A percentile compares a stretch with the other conserved stretches of the same genome.
Evolutionary conservation across 1,284 basidiomycete species (phyloP).

Genomic region (Thelephora terrestris): DNA sequence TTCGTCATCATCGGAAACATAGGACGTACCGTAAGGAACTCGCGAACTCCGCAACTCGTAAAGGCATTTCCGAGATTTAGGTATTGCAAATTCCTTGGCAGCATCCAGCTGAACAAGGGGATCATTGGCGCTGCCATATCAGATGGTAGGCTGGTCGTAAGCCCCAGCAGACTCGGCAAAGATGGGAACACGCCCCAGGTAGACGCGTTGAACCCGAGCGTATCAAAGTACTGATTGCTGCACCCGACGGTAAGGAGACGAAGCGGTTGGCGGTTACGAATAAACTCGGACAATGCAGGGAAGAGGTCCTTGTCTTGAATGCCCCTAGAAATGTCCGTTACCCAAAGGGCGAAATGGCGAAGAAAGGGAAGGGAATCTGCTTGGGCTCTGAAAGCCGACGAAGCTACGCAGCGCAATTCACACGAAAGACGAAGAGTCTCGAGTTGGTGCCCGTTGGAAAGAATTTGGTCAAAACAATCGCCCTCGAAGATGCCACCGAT

Average conservation of each 20-base stretch:
- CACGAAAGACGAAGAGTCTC: conserved; percentile 48
- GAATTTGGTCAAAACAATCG: conserved; percentile 44
- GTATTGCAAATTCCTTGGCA: conserved; percentile 46
- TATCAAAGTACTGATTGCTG: conserved; percentile 5
- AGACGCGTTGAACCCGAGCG: conserved; percentile 55
- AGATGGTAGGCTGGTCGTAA: conserved; percentile 52
- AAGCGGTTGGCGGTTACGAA: conserved; percentile 45
- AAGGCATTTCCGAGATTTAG: conserved; percentile 37
- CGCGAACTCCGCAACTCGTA: conserved; percentile 21
- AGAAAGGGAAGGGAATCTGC: conserved; percentile 44
- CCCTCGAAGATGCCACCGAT: conserved; percentile 47
- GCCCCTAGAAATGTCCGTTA: conserved; percentile 35
- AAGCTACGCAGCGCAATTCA: conserved; percentile 37
- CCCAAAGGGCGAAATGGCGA: conserved; percentile 43
- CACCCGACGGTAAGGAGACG: conserved; percentile 35
- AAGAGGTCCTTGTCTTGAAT: conserved; percentile 50
- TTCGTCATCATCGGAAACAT: conserved; percentile 1
- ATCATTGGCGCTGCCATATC: conserved; percentile 55
- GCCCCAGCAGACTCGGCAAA: conserved; percentile 34
- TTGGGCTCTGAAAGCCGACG: conserved; percentile 38
- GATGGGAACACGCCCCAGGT: conserved; percentile 63
- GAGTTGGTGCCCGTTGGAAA: conserved; percentile 49
- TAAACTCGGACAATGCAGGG: conserved; percentile 55
- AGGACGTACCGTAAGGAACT: conserved; percentile 21
- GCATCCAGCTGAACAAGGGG: conserved; percentile 38